phyloP scores from a whole-genome alignment of 2,329 filamentous ascomycete species.

The Zymoseptoria pseudotritici region DNA sequence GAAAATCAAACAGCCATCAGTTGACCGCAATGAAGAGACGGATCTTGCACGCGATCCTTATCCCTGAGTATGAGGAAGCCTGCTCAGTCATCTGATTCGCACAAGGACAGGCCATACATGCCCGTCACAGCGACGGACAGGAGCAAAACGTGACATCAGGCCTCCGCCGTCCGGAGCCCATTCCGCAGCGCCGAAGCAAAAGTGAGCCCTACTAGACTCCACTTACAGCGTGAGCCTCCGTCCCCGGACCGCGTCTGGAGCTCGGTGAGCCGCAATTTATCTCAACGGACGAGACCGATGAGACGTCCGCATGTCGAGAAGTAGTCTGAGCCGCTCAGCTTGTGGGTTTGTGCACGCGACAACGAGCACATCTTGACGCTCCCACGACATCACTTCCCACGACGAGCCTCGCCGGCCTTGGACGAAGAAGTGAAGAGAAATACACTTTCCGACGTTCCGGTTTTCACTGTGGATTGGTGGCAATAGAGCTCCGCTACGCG shows the following conservation, averaged over 20 bases:
- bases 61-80: neutral
- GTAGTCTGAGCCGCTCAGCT: neutral
- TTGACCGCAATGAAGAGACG: neutral
- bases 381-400: neutral
- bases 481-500: neutral
- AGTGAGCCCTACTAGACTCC: neutral
- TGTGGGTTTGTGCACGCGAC: neutral
- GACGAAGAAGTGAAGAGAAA: neutral
- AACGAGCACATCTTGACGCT: neutral
- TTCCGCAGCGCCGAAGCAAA: neutral
- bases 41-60: neutral
- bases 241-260: neutral
- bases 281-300: neutral
- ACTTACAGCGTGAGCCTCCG: neutral
- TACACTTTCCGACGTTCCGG: neutral
- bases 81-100: neutral
- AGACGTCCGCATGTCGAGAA: neutral
- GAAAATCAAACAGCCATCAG: neutral
- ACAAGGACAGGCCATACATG: neutral
- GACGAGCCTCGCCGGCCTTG: neutral
- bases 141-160: neutral
- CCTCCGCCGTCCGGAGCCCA: neutral
- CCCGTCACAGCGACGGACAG: neutral
- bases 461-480: slow-evolving; percentile 33
- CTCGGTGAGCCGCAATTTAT: neutral